These are phyloP conservation scores for Immersiporthe knoxdaviesiana DNA, from an alignment of 2,329 filamentous ascomycete genomes.

Conservation along the genomic window DNA sequence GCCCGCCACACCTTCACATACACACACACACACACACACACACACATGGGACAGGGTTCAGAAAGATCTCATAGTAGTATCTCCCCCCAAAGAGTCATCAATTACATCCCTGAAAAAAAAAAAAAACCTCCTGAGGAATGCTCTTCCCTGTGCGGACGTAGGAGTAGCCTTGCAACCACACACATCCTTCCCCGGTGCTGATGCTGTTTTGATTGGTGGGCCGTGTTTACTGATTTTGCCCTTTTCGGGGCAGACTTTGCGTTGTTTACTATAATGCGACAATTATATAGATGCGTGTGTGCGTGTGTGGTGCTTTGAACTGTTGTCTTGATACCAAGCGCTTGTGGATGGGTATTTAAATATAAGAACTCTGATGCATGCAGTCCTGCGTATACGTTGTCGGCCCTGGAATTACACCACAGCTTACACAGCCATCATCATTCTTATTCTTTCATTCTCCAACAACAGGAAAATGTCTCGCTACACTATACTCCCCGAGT, in stretches of 20 bases:
- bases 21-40: too few species aligned
- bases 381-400: too few species aligned
- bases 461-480: conserved; percentile 15
- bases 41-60: too few species aligned
- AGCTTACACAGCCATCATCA: too few species aligned
- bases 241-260: neutral
- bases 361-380: too few species aligned
- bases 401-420: too few species aligned
- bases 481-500: conserved; percentile 24
- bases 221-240: neutral
- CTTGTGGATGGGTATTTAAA: neutral
- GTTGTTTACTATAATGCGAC: conserved; percentile 4
- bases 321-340: too few species aligned
- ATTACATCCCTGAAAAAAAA: too few species aligned
- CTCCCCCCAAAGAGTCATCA: too few species aligned
- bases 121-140: neutral
- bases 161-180: too few species aligned
- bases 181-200: neutral
- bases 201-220: neutral
- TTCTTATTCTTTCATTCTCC: neutral
- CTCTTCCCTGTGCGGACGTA: neutral
- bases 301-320: too few species aligned
- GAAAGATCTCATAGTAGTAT: too few species aligned
- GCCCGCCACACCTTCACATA: neutral
- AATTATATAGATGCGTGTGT: neutral